phyloP scores from a whole-genome alignment of 2,329 filamentous ascomycete species.

The Trichoderma cornu-damae region DNA sequence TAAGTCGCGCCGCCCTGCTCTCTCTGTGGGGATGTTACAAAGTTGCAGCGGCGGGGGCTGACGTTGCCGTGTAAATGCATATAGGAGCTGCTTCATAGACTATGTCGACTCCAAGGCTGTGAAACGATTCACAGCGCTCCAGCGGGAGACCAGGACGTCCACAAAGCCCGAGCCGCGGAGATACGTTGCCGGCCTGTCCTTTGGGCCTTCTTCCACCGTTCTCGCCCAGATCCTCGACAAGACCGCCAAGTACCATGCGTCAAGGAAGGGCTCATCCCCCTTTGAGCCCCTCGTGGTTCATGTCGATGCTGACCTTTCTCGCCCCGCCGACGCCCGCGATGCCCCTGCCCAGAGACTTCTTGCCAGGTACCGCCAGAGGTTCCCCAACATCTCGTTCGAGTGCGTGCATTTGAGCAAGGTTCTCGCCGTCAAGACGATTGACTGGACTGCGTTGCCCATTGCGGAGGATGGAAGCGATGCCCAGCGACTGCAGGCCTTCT shows the following conservation, averaged over 20 bases:
- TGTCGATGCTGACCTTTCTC: constrained; percentile 41
- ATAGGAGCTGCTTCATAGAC: constrained; percentile 63
- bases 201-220: constrained; percentile 73
- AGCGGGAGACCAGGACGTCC: constrained; percentile 40
- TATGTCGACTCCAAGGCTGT: constrained; percentile 75
- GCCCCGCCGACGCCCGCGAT: constrained; percentile 19
- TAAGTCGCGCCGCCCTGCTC: constrained; percentile 20
- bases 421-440: constrained; percentile 46
- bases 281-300: constrained; percentile 64
- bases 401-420: constrained; percentile 59
- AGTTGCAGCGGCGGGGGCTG: no score
- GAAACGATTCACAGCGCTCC: constrained; percentile 58
- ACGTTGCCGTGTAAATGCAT: no score
- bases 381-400: constrained; percentile 61
- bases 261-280: constrained; percentile 57
- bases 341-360: constrained; percentile 9
- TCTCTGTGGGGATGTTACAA: background rate
- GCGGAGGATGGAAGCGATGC: constrained; percentile 27
- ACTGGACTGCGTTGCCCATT: constrained; percentile 47
- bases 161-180: constrained; percentile 32
- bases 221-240: constrained; percentile 70
- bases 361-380: constrained; percentile 51
- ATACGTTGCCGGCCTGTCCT: constrained; percentile 75
- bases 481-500: constrained; percentile 47
- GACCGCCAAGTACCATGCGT: constrained; percentile 61